These are phyloP conservation scores for Rosa chinensis DNA, from an alignment of 306 rosid genomes.

Conservation along the genomic window DNA sequence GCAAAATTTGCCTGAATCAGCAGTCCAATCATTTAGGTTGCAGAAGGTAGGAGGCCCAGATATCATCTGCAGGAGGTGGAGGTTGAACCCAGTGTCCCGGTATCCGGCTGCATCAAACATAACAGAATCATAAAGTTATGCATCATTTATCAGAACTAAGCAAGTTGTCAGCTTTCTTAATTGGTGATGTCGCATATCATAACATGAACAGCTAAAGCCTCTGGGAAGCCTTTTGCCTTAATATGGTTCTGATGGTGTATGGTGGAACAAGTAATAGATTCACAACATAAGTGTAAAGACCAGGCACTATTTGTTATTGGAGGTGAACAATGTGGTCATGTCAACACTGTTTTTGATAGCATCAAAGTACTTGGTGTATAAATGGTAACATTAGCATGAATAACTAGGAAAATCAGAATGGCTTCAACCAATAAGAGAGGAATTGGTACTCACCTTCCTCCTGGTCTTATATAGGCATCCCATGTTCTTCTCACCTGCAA, in stretches of 20 bases:
- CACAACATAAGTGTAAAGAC: neutral
- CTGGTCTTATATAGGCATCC: constrained; percentile 89
- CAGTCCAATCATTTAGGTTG: constrained; percentile 47
- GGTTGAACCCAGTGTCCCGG: constrained; percentile 95
- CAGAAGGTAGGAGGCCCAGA: constrained; percentile 86
- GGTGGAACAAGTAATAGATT: neutral
- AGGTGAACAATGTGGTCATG: neutral
- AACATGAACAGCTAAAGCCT: neutral
- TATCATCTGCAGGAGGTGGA: constrained; percentile 82
- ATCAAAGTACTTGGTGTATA: neutral
- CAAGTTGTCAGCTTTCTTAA: neutral
- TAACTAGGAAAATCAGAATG: neutral
- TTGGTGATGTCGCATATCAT: neutral
- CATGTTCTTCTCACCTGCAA: constrained; percentile 94
- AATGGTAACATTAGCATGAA: neutral
- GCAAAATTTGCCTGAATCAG: neutral
- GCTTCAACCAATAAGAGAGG: neutral
- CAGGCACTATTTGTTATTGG: neutral
- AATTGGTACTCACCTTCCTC: constrained; percentile 71
- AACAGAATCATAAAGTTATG: neutral
- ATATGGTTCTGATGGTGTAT: neutral
- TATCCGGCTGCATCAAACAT: constrained; percentile 60
- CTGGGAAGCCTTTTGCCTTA: neutral
- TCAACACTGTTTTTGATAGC: neutral
- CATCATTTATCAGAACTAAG: constrained; percentile 1